These are phyloP conservation scores for Crithidia thermophila DNA, from an alignment of 208 protist genomes.

Conservation along the genomic window DNA sequence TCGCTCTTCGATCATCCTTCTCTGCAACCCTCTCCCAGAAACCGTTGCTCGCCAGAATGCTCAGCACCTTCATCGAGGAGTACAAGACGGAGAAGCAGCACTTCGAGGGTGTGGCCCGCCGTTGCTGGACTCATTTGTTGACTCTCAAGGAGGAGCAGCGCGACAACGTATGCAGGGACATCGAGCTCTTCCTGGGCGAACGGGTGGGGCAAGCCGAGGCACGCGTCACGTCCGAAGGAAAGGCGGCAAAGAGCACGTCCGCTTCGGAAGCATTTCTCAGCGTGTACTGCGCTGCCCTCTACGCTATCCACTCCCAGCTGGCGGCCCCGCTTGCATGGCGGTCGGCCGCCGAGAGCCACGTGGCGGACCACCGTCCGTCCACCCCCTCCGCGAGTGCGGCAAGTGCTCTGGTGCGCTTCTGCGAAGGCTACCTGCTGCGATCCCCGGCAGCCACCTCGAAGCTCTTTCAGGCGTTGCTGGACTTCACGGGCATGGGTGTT, in stretches of 20 bases:
- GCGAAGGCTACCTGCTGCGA: constrained; percentile 25
- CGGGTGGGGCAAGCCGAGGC: too few relatives aligned
- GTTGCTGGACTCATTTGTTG: too few relatives aligned
- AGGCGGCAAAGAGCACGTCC: background rate
- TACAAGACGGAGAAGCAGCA: too few relatives aligned
- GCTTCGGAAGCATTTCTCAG: background rate
- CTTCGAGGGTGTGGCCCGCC: too few relatives aligned
- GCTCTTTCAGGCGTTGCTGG: constrained; percentile 20
- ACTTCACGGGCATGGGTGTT: constrained; percentile 29
- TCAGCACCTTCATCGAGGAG: too few relatives aligned
- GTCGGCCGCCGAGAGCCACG: constrained; percentile 8
- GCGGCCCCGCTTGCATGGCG: constrained; percentile 20
- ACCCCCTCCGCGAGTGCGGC: constrained; percentile 3
- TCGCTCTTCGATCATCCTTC: too few relatives aligned
- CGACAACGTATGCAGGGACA: too few relatives aligned
- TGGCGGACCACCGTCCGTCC: background rate
- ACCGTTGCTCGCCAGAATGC: too few relatives aligned
- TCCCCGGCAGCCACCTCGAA: background rate
- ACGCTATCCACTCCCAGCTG: constrained; percentile 23
- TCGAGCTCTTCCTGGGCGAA: too few relatives aligned
- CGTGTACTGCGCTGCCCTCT: background rate
- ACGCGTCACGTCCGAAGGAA: too few relatives aligned
- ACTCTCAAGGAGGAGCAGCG: too few relatives aligned
- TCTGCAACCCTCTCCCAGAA: too few relatives aligned
- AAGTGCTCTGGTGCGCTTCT: constrained; percentile 2